These are phyloP conservation scores for Kwoniella mangroviensis DNA, from an alignment of 768 basidiomycete genomes.

Conservation along the genomic window DNA sequence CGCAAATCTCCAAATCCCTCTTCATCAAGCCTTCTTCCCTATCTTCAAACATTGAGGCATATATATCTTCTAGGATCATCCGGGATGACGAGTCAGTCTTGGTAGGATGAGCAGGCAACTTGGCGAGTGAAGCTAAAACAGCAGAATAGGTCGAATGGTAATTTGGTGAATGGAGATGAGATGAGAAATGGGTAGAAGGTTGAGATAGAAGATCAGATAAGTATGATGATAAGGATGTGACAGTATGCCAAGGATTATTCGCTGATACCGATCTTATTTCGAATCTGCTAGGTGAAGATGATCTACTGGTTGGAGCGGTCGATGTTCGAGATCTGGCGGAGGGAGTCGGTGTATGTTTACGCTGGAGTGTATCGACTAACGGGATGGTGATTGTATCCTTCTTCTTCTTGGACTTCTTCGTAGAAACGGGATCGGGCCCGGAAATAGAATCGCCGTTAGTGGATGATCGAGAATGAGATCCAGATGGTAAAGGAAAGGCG, in stretches of 20 bases:
- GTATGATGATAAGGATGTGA: slow-evolving; percentile 45
- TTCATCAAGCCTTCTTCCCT: not conserved
- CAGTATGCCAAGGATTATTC: slow-evolving; percentile 45
- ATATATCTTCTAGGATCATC: slow-evolving; percentile 47
- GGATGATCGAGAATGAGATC: slow-evolving; percentile 17
- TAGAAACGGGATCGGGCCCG: slow-evolving; percentile 1
- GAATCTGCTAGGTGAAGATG: slow-evolving; percentile 6
- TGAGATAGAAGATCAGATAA: slow-evolving; percentile 43
- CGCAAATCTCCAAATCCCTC: slow-evolving; percentile 47
- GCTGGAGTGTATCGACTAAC: slow-evolving; percentile 46
- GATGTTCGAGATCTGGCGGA: slow-evolving; percentile 26
- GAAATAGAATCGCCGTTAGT: slow-evolving; percentile 9
- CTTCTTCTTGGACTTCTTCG: slow-evolving; percentile 25
- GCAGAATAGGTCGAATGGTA: slow-evolving; percentile 49
- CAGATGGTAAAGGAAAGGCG: slow-evolving; percentile 7
- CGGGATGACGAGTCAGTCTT: slow-evolving; percentile 19
- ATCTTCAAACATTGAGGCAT: slow-evolving; percentile 30
- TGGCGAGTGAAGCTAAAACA: slow-evolving; percentile 37
- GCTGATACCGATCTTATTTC: slow-evolving; percentile 16
- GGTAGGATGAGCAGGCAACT: not conserved
- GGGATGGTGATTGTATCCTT: slow-evolving; percentile 29
- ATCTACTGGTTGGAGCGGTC: not conserved
- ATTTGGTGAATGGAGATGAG: slow-evolving; percentile 47
- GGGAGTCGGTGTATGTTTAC: slow-evolving; percentile 25
- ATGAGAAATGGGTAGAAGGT: slow-evolving; percentile 39